Conservation (phyloP, 2,329 filamentous ascomycete species). For the Fusarium siculi region DNA sequence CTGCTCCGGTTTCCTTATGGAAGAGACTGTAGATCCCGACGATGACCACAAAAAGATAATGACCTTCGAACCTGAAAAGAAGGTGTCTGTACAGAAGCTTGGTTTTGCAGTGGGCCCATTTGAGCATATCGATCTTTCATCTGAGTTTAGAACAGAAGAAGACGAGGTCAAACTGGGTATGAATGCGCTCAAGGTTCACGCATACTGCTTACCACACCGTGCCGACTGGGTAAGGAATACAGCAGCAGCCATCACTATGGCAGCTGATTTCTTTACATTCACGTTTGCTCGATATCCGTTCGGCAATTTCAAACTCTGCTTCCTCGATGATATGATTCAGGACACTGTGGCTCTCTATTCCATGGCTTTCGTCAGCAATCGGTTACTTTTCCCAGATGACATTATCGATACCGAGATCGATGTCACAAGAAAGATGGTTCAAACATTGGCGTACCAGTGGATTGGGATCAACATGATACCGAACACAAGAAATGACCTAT, state of each 20-base stretch:
- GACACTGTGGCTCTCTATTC: constrained; percentile 83
- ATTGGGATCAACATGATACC: constrained; percentile 93
- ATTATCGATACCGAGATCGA: constrained; percentile 88
- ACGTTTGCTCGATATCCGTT: constrained; percentile 93
- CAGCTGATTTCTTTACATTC: constrained; percentile 90
- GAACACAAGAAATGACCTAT: constrained; percentile 81
- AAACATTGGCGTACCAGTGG: constrained; percentile 91
- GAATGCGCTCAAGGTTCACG: constrained; percentile 88
- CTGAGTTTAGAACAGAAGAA: constrained; percentile 88
- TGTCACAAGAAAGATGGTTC: constrained; percentile 81
- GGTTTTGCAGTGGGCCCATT: constrained; percentile 96
- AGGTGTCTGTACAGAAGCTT: constrained; percentile 86
- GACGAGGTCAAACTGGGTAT: constrained; percentile 91
- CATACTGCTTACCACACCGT: constrained; percentile 88
- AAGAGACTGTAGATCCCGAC: constrained; percentile 80
- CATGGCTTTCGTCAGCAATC: constrained; percentile 86
- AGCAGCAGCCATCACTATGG: constrained; percentile 83
- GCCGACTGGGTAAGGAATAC: constrained; percentile 87
- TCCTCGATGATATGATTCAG: constrained; percentile 86
- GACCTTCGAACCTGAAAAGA: constrained; percentile 80
- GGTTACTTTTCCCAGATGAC: constrained; percentile 84
- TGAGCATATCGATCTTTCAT: constrained; percentile 86
- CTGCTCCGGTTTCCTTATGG: constrained; percentile 88
- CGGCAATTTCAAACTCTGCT: constrained; percentile 90
- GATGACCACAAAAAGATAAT: constrained; percentile 88